Evolutionary conservation across 2,329 filamentous ascomycete genomes (phyloP), one percentile per base, ranked within the genome.

Genomic region (Coniochaeta sp.): DNA sequence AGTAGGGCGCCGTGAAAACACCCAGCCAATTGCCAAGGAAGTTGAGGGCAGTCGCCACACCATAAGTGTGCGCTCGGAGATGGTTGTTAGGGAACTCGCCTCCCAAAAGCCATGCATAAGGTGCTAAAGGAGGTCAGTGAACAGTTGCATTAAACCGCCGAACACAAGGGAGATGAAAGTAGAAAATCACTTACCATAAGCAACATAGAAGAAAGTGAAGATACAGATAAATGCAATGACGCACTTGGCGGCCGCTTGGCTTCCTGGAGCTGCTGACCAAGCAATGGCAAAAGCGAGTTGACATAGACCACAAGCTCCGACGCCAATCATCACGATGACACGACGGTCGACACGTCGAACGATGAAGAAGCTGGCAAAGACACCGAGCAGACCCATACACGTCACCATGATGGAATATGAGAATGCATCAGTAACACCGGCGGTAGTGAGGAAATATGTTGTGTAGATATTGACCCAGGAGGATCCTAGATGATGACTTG

Each of bases 21-120:
- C 71, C 73, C 1, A 75, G 62, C 72, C 74, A 76, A 62, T 73
- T 74, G 6, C 73, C 73, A 9, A 76, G 65, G 61, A 76, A 77
- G 63, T 74, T 74, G 19, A 74, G 47, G 1, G 73, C 74, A 2
- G 74, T 74, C 7, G 70, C 71, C 6, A 76, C 14, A 6, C 74
- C 74, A 58, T 72, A 75, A 2, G 72, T 75, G 62, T 75, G 71
- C 6, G 72, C 71, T 17, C 75, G 73, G 16, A 76, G 69, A 56
- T 72, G 70, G 52, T 74, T 75, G 61, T 71, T 75, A 1, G 74
- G 74, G 36, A 72, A 70, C 62, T 77, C 75, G 26, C 73, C 72
- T 17, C 73, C 74, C 8, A 76, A 63, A 16, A 77, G 70, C 72
- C 73, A 76, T 12, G 73, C 72, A 63, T 74, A 73, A 1, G 72